A percentile compares a stretch with the other conserved stretches of the same genome.
Evolutionary conservation across 2,329 filamentous ascomycete genomes (phyloP).

Genomic region (Trichothecium sympodiale): DNA sequence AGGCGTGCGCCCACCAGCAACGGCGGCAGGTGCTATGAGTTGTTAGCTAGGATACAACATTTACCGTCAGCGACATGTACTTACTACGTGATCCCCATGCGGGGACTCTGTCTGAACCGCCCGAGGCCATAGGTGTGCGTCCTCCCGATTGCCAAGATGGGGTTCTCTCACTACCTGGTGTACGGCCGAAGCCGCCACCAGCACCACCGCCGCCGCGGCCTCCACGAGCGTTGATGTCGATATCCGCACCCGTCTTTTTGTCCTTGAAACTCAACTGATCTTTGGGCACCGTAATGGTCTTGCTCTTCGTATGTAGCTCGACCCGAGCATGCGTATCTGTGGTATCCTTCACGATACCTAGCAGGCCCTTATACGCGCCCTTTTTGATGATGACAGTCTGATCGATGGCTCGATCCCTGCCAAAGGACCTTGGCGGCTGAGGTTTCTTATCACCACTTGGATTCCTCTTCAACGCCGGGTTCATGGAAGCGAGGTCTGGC

Average conservation of each 20-base stretch:
- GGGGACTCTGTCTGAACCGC: constrained; percentile 58
- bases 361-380: constrained; percentile 81
- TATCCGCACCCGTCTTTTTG: constrained; percentile 64
- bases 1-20: constrained; percentile 46
- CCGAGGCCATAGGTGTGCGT: constrained; percentile 54
- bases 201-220: constrained; percentile 33
- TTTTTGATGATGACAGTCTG: constrained; percentile 84
- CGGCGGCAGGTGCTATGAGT: constrained; percentile 36
- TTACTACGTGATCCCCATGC: constrained; percentile 64
- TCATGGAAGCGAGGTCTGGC: constrained; percentile 82
- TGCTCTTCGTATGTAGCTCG: constrained; percentile 89
- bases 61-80: no score
- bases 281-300: constrained; percentile 76
- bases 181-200: constrained; percentile 20
- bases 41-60: no score
- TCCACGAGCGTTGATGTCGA: constrained; percentile 53
- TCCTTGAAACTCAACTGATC: constrained; percentile 79
- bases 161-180: constrained; percentile 28
- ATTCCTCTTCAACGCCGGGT: constrained; percentile 73
- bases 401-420: constrained; percentile 74
- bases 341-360: constrained; percentile 93
- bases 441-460: constrained; percentile 36
- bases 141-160: constrained; percentile 53
- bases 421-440: constrained; percentile 61
- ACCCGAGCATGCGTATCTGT: constrained; percentile 79